These are phyloP conservation scores for Diversispora eburnea DNA, from an alignment of 192 early-diverging fungal genomes.

Conservation along the genomic window DNA sequence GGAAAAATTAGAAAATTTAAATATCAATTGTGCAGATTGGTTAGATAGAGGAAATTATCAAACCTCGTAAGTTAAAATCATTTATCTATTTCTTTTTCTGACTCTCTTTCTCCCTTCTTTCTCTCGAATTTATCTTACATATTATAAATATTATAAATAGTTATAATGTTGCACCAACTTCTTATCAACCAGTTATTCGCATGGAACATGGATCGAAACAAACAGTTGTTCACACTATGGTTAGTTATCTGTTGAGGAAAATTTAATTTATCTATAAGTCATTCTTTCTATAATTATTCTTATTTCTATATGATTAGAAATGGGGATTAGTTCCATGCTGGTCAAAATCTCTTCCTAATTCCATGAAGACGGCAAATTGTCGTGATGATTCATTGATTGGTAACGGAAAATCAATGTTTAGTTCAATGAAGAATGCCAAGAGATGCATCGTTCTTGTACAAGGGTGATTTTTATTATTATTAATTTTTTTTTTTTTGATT, in stretches of 20 bases:
- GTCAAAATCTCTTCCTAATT: slow-evolving; percentile 39
- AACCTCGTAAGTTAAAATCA: too few species aligned
- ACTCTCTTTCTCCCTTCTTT: too few species aligned
- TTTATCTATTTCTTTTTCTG: too few species aligned
- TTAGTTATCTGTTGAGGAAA: slow-evolving; percentile 3
- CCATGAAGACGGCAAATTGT: slow-evolving; percentile 50
- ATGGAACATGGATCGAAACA: slow-evolving; percentile 25
- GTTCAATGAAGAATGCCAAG: slow-evolving; percentile 43
- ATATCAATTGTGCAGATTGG: too few species aligned
- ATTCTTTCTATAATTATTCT: neutral
- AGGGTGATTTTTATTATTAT: slow-evolving; percentile 34
- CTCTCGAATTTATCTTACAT: too few species aligned
- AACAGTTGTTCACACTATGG: slow-evolving; percentile 45
- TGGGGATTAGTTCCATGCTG: slow-evolving; percentile 54
- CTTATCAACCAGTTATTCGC: slow-evolving; percentile 43
- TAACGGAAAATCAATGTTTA: slow-evolving; percentile 46
- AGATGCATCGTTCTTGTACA: slow-evolving; percentile 54
- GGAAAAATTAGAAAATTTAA: too few species aligned
- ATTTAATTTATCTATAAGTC: neutral
- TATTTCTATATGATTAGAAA: slow-evolving; percentile 29
- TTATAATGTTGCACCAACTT: slow-evolving; percentile 49
- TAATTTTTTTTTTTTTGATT: neutral
- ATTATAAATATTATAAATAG: slow-evolving; percentile 6
- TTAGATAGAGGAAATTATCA: too few species aligned
- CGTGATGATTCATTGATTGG: slow-evolving; percentile 48